Evolutionary conservation across 1,284 basidiomycete genomes (phyloP).

Genomic region (Coniferiporia sulphurascens): DNA sequence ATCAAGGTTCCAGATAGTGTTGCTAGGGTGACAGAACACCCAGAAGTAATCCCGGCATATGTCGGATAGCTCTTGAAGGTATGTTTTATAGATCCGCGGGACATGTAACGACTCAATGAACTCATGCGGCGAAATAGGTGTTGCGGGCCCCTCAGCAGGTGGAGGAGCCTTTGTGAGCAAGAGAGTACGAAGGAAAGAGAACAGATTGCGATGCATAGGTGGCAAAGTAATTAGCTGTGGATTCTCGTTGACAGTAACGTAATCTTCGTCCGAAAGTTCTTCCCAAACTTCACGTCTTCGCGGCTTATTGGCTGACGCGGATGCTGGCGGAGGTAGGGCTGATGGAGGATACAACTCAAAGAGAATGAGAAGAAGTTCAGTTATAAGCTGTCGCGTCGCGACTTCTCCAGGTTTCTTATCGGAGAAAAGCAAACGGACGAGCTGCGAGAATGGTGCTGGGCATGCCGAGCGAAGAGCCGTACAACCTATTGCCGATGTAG

Average conservation of each 20-base stretch:
- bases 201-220: constrained; percentile 64
- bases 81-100: constrained; percentile 86
- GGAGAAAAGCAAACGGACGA: constrained; percentile 84
- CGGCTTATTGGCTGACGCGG: constrained; percentile 23
- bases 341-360: constrained; percentile 80
- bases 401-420: constrained; percentile 98
- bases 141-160: constrained; percentile 58
- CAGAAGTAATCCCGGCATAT: constrained; percentile 96
- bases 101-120: constrained; percentile 85
- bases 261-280: constrained; percentile 22
- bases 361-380: constrained; percentile 77
- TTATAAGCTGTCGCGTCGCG: constrained; percentile 82
- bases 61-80: constrained; percentile 84
- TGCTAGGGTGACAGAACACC: constrained; percentile 96
- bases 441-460: constrained; percentile 81
- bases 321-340: constrained; percentile 48
- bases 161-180: constrained; percentile 74
- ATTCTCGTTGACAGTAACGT: constrained; percentile 32
- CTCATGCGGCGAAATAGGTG: constrained; percentile 71
- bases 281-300: constrained; percentile 56
- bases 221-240: constrained; percentile 58
- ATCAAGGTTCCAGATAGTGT: constrained; percentile 80
- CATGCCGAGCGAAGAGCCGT: constrained; percentile 78
- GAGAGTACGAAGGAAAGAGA: constrained; percentile 63
- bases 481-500: constrained; percentile 82